These are phyloP conservation scores for Cyberlindnera subsufficiens DNA, from an alignment of 805 yeast species.

Conservation along the genomic window DNA sequence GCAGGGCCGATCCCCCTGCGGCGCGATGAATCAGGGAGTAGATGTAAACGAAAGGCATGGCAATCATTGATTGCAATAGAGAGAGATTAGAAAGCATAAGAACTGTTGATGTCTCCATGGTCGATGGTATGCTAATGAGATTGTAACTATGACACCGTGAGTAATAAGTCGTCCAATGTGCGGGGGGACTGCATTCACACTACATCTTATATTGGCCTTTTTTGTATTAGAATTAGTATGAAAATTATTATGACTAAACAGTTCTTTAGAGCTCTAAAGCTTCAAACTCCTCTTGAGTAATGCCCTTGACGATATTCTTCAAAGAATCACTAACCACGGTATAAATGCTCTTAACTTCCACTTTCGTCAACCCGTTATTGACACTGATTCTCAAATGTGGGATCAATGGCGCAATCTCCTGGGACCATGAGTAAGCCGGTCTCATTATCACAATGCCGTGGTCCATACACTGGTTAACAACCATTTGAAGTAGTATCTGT, in stretches of 20 bases:
- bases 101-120: too few species aligned
- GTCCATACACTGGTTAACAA: slow-evolving; percentile 51
- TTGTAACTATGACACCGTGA: too few species aligned
- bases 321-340: slow-evolving; percentile 26
- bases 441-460: slow-evolving; percentile 60
- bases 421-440: slow-evolving; percentile 56
- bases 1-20: too few species aligned
- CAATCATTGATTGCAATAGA: too few species aligned
- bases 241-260: neutral
- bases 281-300: slow-evolving; percentile 5
- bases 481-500: slow-evolving; percentile 55
- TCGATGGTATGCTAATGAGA: too few species aligned
- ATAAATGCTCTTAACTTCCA: slow-evolving; percentile 41
- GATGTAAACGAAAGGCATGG: too few species aligned
- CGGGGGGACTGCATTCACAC: too few species aligned
- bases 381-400: slow-evolving; percentile 53
- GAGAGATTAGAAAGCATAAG: too few species aligned
- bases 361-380: slow-evolving; percentile 38
- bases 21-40: too few species aligned
- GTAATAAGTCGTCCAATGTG: too few species aligned
- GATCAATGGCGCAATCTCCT: slow-evolving; percentile 65
- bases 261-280: neutral
- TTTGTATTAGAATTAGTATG: neutral
- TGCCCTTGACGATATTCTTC: slow-evolving; percentile 4
- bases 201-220: too few species aligned